These are phyloP conservation scores for Blepharisma japonicum DNA, from an alignment of 73 alveolate genomes.

Conservation along the genomic window DNA sequence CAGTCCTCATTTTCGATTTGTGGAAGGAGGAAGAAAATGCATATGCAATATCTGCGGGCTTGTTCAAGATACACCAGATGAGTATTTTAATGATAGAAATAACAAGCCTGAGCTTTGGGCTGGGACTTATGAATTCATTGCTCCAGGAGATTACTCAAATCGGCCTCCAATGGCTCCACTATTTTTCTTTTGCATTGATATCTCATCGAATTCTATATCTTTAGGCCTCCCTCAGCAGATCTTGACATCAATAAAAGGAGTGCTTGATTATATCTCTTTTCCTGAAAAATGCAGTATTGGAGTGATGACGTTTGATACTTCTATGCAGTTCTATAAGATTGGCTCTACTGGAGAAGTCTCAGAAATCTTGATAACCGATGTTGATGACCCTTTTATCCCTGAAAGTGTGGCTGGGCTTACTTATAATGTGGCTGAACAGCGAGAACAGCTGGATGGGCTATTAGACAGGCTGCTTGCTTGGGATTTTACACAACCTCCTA, in stretches of 20 bases:
- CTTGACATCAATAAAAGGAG: slow-evolving; percentile 34
- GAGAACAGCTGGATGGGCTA: slow-evolving; percentile 7
- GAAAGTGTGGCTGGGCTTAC: not conserved
- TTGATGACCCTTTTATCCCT: slow-evolving; percentile 51
- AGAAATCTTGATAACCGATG: slow-evolving; percentile 40
- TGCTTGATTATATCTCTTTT: slow-evolving; percentile 49
- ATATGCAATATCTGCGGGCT: slow-evolving; percentile 51
- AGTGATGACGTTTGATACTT: slow-evolving; percentile 45
- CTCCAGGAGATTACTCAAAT: slow-evolving; percentile 39
- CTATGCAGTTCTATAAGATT: slow-evolving; percentile 44
- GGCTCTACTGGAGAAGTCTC: slow-evolving; percentile 39
- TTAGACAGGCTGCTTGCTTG: not conserved
- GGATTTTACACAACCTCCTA: not conserved
- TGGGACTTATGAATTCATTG: slow-evolving; percentile 65
- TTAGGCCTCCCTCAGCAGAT: slow-evolving; percentile 37
- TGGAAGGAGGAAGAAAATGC: slow-evolving; percentile 46
- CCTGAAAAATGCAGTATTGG: slow-evolving; percentile 50
- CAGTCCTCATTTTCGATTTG: slow-evolving; percentile 38
- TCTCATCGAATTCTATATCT: slow-evolving; percentile 32
- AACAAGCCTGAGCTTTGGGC: slow-evolving; percentile 49
- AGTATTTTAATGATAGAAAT: slow-evolving; percentile 36
- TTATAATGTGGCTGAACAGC: not conserved
- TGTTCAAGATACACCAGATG: slow-evolving; percentile 35
- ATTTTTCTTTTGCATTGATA: slow-evolving; percentile 47
- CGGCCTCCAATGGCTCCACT: slow-evolving; percentile 12